These are phyloP conservation scores for Strigomonas culicis DNA, from an alignment of 208 protist species.

Conservation along the genomic window DNA sequence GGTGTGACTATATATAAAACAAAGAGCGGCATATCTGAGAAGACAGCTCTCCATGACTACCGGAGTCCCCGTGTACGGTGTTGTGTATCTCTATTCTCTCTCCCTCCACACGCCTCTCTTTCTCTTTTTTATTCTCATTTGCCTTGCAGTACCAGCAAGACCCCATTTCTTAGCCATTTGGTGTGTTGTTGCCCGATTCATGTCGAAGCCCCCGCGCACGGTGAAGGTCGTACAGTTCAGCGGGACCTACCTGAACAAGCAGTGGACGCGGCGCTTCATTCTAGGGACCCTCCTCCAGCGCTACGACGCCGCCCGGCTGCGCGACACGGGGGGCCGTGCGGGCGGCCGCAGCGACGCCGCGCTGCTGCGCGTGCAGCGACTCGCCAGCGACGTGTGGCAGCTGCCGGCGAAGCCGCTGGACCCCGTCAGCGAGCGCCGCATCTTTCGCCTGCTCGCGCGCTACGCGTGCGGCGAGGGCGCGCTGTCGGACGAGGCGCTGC, in stretches of 20 bases:
- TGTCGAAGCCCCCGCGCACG: neutral
- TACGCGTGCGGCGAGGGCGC: slow-evolving; percentile 66
- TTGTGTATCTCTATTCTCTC: neutral
- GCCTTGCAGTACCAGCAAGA: slow-evolving; percentile 12
- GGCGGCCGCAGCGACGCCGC: slow-evolving; percentile 22
- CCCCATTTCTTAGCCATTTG: no score
- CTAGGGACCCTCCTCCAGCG: slow-evolving; percentile 72
- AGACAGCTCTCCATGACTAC: no score
- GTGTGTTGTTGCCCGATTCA: no score
- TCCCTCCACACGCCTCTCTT: neutral
- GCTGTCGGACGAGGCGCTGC: slow-evolving; percentile 54
- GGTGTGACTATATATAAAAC: no score
- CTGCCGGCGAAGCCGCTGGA: slow-evolving; percentile 62
- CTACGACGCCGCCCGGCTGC: slow-evolving; percentile 32
- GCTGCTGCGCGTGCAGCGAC: slow-evolving; percentile 54
- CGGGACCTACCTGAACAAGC: slow-evolving; percentile 43
- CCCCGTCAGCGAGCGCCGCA: slow-evolving; percentile 54
- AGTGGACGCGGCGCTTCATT: slow-evolving; percentile 78
- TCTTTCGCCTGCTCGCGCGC: slow-evolving; percentile 70
- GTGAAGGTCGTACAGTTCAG: slow-evolving; percentile 45
- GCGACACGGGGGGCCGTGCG: neutral
- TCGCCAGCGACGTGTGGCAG: slow-evolving; percentile 53
- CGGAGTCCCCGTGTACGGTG: neutral
- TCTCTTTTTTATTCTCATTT: slow-evolving; percentile 9
- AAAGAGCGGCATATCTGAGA: no score